Conservation (phyloP, 768 basidiomycete species). For the Auricularia sp. region DNA sequence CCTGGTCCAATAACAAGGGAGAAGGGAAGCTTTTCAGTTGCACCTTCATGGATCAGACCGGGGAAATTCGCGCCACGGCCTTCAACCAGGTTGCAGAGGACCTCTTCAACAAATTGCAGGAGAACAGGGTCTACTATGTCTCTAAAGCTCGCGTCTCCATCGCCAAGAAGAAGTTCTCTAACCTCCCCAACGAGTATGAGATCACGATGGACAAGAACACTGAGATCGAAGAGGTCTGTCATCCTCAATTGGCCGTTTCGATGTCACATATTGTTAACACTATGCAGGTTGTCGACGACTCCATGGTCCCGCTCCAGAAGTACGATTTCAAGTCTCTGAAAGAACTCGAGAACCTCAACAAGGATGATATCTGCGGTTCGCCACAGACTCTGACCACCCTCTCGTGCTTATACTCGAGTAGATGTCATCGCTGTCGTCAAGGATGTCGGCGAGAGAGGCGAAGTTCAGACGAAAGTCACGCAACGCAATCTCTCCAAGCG, state of each 20-base stretch:
- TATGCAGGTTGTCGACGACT: conserved; percentile 65
- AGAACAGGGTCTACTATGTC: conserved; percentile 87
- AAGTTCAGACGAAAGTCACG: conserved; percentile 68
- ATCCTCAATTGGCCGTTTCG: background rate
- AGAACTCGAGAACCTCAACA: conserved; percentile 50
- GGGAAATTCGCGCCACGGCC: conserved; percentile 82
- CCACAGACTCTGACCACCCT: conserved; percentile 1
- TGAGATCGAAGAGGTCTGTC: conserved; percentile 70
- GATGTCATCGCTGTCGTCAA: conserved; percentile 86
- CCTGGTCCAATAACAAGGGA: conserved; percentile 82
- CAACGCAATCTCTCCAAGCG: conserved; percentile 79
- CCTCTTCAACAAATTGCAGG: conserved; percentile 75
- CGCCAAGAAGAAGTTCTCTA: conserved; percentile 94
- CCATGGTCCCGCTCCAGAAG: conserved; percentile 68
- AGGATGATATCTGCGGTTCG: conserved; percentile 79
- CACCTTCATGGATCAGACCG: conserved; percentile 90
- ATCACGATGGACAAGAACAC: conserved; percentile 76
- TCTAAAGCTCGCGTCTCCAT: conserved; percentile 88
- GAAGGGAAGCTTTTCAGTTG: conserved; percentile 94
- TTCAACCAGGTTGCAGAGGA: conserved; percentile 83
- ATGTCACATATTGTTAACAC: background rate
- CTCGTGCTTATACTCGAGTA: conserved; percentile 19
- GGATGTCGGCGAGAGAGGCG: conserved; percentile 55
- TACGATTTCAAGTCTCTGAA: conserved; percentile 71
- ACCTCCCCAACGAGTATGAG: conserved; percentile 87